A percentile compares a stretch with the other conserved stretches of the same genome.
Conservation (phyloP, 228 moss, liverwort and hornwort genomes). For the Sphagnum fallax region DNA sequence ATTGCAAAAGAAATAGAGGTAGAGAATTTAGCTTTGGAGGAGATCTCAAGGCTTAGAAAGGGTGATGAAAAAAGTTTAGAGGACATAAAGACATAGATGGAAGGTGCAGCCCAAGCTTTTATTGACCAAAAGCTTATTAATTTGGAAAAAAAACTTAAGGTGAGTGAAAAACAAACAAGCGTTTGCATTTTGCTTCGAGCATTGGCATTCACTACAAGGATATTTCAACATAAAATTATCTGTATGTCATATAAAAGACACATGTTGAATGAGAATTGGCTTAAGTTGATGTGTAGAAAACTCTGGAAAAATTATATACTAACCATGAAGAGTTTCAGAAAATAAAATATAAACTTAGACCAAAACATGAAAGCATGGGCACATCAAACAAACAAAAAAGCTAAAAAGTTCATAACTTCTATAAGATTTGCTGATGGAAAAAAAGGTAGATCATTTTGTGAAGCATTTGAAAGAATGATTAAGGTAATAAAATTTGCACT, state of each 20-base stretch:
- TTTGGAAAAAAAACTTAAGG: slow-evolving; percentile 1
- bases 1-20: not conserved
- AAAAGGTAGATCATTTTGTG: slow-evolving; percentile 1
- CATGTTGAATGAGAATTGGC: slow-evolving; percentile 5
- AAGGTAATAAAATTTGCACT: not conserved
- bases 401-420: not conserved
- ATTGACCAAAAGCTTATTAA: not conserved
- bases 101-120: not conserved
- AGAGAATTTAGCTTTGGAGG: not conserved
- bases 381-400: not conserved
- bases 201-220: not conserved
- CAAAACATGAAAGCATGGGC: not conserved
- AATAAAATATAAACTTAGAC: not conserved
- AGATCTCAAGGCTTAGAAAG: no score
- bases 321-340: slow-evolving; percentile 14
- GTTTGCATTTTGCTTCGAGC: not conserved
- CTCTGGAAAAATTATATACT: slow-evolving; percentile 6
- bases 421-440: not conserved
- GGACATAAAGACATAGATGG: not conserved
- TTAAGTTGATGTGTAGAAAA: slow-evolving; percentile 2
- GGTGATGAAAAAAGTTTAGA: not conserved
- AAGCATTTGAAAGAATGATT: slow-evolving; percentile 1
- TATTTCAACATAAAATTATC: not conserved
- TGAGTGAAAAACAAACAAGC: not conserved
- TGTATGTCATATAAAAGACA: not conserved